Evolutionary conservation across 345 rosid genomes (phyloP), one percentile per base, ranked within the genome.

Genomic region (Populus deltoides): DNA sequence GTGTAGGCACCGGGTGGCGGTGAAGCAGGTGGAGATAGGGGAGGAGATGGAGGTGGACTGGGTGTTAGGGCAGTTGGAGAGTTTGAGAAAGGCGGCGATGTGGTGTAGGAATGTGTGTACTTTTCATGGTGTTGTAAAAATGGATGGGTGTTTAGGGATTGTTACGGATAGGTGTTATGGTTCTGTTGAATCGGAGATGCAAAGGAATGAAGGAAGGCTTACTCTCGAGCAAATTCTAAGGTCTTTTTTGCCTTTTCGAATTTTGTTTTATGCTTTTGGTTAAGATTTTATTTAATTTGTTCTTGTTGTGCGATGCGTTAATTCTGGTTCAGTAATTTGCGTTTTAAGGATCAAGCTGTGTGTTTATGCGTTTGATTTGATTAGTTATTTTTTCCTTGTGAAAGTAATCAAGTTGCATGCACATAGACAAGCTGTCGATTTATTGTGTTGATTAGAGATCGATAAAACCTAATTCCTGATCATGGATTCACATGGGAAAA

Each of bases 81-180:
- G 75, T 70, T 84, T 96, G 86, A 78, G 94, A 79, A 82, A 87
- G 55, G 89, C 86, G 35, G 92, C 98, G 0, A 93, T 90, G 97
- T 93, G 99, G 99, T 96, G 99, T 81, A 80, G 98, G 81, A 92
- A 92, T 86, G 97, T 93, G 53, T 96, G 99, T 71, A 88, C 92
- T 38, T 93, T 93, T 83, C 98, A 96, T 80, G 99, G 99, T 31
- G 89, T 88, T 70, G 82, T 91, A 53, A 90, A 85, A 85, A 90
- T 88, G 93, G 87, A 3, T 6, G 29, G 87, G 90, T 85, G 36
- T 78, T 79, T 92, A 71, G 90, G 89, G 66, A 86, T 96, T 36
- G 92, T 96, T 68, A 91, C 88, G 91, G 99, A 96, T 27, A 88
- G 89, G 78, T 96, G 97, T 35, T 81, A 57, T 69, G 99, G 99